Conservation (phyloP, 495 filamentous ascomycete genomes). For the Penicillium salamii region DNA sequence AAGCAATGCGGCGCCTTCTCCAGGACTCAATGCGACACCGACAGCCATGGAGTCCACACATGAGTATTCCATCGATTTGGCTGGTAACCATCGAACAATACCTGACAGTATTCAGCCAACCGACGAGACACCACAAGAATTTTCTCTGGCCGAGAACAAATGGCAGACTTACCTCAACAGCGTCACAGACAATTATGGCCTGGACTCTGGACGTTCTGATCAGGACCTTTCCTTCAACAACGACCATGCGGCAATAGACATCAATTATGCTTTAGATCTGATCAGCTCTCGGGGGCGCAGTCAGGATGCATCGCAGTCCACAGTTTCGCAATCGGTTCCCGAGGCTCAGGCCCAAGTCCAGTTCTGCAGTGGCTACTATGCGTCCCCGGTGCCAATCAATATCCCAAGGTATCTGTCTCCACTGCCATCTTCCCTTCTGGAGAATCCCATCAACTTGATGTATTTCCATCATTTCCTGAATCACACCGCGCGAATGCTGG, state of each 20-base stretch:
- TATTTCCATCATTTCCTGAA: slow-evolving; percentile 78
- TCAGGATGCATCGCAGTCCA: slow-evolving; percentile 6
- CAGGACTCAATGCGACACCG: not conserved
- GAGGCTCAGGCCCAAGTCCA: slow-evolving; percentile 8
- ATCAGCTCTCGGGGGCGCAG: slow-evolving; percentile 20
- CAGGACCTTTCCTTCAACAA: slow-evolving; percentile 66
- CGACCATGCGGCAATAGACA: slow-evolving; percentile 55
- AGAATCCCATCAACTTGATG: slow-evolving; percentile 77
- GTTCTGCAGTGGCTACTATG: slow-evolving; percentile 57
- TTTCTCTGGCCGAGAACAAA: slow-evolving; percentile 28
- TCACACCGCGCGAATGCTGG: slow-evolving; percentile 71
- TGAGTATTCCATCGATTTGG: not conserved
- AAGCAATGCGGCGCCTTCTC: slow-evolving; percentile 4
- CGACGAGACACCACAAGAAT: slow-evolving; percentile 10
- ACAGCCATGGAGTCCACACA: slow-evolving; percentile 1
- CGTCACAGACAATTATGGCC: slow-evolving; percentile 55
- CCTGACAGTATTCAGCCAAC: not conserved
- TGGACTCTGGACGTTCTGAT: slow-evolving; percentile 68
- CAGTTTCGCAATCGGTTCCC: slow-evolving; percentile 1
- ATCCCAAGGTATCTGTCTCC: slow-evolving; percentile 65
- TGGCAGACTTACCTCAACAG: slow-evolving; percentile 42
- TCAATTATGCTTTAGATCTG: slow-evolving; percentile 37
- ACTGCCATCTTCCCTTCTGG: slow-evolving; percentile 62
- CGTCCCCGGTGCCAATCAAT: slow-evolving; percentile 61
- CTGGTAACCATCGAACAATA: not conserved